Percentiles rank a stretch among this genome's conserved stretches.
These are phyloP conservation scores for Ascochyta pisi DNA, from an alignment of 2,329 filamentous ascomycete species.

Conservation along the genomic window DNA sequence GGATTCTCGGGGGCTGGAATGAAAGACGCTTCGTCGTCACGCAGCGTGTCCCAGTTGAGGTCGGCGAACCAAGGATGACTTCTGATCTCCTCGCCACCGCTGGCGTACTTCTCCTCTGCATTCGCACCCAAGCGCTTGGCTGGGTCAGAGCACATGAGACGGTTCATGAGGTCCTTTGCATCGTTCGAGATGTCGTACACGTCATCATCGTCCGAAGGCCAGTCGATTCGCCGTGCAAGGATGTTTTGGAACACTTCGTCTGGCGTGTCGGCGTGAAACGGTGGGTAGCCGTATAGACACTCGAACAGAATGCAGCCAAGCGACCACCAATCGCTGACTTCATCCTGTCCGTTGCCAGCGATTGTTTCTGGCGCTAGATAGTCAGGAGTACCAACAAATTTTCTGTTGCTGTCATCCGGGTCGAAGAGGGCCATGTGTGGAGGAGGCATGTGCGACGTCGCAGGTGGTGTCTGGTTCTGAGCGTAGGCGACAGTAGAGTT, in stretches of 20 bases:
- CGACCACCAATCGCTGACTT: constrained; percentile 99
- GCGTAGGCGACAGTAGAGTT: constrained; percentile 56
- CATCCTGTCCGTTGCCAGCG: constrained; percentile 91
- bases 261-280: constrained; percentile 88
- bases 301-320: constrained; percentile 98
- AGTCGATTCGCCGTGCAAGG: constrained; percentile 84
- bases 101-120: constrained; percentile 78
- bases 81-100: constrained; percentile 89
- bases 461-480: constrained; percentile 66
- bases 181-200: constrained; percentile 78
- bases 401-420: constrained; percentile 88
- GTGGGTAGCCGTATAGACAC: constrained; percentile 90
- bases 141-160: constrained; percentile 84
- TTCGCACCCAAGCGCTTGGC: constrained; percentile 85
- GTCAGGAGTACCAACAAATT: constrained; percentile 96
- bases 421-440: constrained; percentile 94
- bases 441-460: constrained; percentile 79
- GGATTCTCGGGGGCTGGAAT: constrained; percentile 91
- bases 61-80: constrained; percentile 87
- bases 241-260: constrained; percentile 98
- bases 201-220: constrained; percentile 85
- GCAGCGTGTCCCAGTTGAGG: constrained; percentile 85
- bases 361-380: constrained; percentile 98
- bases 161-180: constrained; percentile 94
- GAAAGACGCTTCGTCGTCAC: constrained; percentile 97